These are phyloP conservation scores for Diospyros kaki DNA, from an alignment of 148 eudicot genomes.

Conservation along the genomic window DNA sequence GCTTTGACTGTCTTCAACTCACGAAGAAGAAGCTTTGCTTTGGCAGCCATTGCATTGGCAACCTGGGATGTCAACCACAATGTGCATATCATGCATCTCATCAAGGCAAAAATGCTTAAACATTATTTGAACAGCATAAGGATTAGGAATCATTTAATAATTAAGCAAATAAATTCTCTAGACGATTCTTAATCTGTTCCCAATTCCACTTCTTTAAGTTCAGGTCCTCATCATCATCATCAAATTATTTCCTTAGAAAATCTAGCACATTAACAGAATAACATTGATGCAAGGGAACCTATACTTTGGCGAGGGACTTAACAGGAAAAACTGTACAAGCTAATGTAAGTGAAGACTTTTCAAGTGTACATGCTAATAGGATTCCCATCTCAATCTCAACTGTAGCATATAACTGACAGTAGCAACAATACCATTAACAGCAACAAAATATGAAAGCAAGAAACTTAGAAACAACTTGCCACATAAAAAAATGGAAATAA, in stretches of 20 bases:
- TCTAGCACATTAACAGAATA: neutral
- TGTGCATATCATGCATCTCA: constrained; percentile 17
- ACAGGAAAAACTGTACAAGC: no score
- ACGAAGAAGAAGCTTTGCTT: constrained; percentile 72
- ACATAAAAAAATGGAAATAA: neutral
- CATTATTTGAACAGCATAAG: neutral
- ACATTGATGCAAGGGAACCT: neutral
- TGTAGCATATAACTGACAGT: neutral
- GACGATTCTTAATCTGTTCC: neutral
- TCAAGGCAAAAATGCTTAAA: neutral
- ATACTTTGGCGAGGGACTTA: neutral
- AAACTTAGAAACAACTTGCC: neutral
- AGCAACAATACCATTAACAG: neutral
- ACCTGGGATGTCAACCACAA: constrained; percentile 39
- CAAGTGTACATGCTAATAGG: neutral
- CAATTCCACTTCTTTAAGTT: neutral
- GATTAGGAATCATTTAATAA: neutral
- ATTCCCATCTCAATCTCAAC: neutral
- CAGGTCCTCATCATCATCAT: no score
- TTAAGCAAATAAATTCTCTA: neutral
- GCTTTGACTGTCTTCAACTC: constrained; percentile 85
- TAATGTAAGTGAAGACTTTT: neutral
- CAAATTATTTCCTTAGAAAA: neutral
- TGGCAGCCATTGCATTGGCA: constrained; percentile 84
- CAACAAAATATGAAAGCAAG: neutral